A percentile compares a stretch with the other conserved stretches of the same genome.
Evolutionary conservation across 305 asterid genomes (phyloP).

Genomic region (Solanum hybrid): DNA sequence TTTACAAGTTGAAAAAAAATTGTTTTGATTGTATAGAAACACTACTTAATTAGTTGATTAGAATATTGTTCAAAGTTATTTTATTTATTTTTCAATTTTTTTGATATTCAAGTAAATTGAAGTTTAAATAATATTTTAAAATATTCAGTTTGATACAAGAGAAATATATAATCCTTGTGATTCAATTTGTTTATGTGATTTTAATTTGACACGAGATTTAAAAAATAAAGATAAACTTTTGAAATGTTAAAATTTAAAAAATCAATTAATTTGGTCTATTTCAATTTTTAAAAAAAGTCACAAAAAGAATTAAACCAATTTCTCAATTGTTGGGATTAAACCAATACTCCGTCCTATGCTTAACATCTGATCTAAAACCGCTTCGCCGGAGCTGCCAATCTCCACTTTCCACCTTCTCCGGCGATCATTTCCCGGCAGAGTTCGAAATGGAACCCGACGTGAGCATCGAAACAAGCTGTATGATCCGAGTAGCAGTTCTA

Average conservation of each 20-base stretch:
- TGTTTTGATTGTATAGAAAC: background rate
- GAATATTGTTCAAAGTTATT: background rate
- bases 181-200: background rate
- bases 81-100: background rate
- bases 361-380: conserved; percentile 1
- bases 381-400: background rate
- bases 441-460: conserved; percentile 89
- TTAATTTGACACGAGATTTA: too few species aligned
- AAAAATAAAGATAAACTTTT: too few species aligned
- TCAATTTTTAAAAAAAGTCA: background rate
- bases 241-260: background rate
- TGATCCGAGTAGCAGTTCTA: conserved; percentile 87
- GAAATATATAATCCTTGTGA: background rate
- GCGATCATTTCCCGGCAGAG: background rate
- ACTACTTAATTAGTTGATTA: background rate
- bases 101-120: background rate
- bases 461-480: conserved; percentile 86
- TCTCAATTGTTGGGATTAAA: background rate
- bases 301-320: background rate
- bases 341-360: background rate
- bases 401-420: background rate
- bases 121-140: background rate
- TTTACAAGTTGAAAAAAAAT: background rate
- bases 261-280: background rate
- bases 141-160: background rate